These are phyloP conservation scores for Davidsoniella neocaledoniae DNA, from an alignment of 2,329 filamentous ascomycete species.

Conservation along the genomic window DNA sequence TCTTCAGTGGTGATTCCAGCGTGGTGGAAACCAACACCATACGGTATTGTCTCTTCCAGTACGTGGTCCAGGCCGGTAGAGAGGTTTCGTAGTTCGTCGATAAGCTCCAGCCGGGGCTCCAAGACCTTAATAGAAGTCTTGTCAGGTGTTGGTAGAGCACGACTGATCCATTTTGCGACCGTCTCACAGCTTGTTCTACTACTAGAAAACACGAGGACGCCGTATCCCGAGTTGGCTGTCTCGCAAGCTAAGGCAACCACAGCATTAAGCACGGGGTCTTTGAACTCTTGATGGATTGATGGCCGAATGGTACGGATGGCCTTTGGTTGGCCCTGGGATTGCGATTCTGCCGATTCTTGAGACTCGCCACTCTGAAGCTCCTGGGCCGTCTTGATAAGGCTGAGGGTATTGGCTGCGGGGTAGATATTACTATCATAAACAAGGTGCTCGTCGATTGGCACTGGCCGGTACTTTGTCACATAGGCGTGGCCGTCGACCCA, in stretches of 20 bases:
- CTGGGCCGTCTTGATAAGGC: constrained; percentile 39
- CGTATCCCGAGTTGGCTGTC: constrained; percentile 50
- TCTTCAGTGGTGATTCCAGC: constrained; percentile 60
- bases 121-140: constrained; percentile 31
- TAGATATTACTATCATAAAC: constrained; percentile 57
- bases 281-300: constrained; percentile 44
- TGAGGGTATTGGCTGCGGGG: constrained; percentile 36
- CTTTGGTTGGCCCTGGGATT: background rate
- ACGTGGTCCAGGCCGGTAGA: constrained; percentile 48
- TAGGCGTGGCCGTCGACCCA: constrained; percentile 60
- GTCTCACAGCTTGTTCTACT: constrained; percentile 51
- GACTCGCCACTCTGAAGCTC: constrained; percentile 27
- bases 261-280: constrained; percentile 49
- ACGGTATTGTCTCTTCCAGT: constrained; percentile 45
- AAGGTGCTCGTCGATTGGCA: constrained; percentile 61
- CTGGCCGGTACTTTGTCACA: constrained; percentile 53
- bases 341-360: constrained; percentile 15
- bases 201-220: constrained; percentile 56
- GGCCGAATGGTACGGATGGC: constrained; percentile 31
- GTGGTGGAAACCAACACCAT: constrained; percentile 62
- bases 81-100: constrained; percentile 49
- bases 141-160: constrained; percentile 39
- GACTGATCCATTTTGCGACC: constrained; percentile 50
- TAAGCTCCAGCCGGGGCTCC: constrained; percentile 43
- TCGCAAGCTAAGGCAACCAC: constrained; percentile 54